Evolutionary conservation across 2,329 filamentous ascomycete genomes (phyloP).

Genomic region (Fusarium odoratissimum): DNA sequence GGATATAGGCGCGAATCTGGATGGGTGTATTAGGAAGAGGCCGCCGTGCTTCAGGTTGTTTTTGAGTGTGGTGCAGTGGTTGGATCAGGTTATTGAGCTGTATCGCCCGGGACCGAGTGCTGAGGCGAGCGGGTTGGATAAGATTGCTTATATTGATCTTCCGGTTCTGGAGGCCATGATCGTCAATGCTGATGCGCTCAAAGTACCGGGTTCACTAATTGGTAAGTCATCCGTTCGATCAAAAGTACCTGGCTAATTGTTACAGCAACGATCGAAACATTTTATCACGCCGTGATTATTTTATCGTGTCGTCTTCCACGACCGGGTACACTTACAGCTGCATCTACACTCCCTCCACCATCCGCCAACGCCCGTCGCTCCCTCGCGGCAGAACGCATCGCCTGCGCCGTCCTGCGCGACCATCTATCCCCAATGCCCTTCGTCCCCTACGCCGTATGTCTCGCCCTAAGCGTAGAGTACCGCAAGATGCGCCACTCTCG

Average conservation of each 20-base stretch:
- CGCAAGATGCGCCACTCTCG: slow-evolving; percentile 72
- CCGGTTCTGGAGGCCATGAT: slow-evolving; percentile 69
- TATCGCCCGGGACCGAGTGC: slow-evolving; percentile 66
- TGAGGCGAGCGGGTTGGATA: slow-evolving; percentile 54
- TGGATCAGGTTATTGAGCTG: slow-evolving; percentile 69
- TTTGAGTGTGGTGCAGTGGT: slow-evolving; percentile 63
- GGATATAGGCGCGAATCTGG: slow-evolving; percentile 66
- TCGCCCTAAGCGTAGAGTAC: slow-evolving; percentile 71
- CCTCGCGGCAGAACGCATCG: slow-evolving; percentile 67
- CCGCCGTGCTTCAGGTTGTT: slow-evolving; percentile 68
- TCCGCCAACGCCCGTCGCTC: slow-evolving; percentile 68
- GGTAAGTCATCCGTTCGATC: slow-evolving; percentile 50
- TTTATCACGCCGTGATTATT: slow-evolving; percentile 74
- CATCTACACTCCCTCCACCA: slow-evolving; percentile 57
- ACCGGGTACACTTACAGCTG: slow-evolving; percentile 53
- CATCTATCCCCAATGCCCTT: slow-evolving; percentile 66
- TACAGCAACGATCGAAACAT: slow-evolving; percentile 68
- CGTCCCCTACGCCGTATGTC: slow-evolving; percentile 70
- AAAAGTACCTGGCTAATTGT: slow-evolving; percentile 29
- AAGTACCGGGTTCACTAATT: slow-evolving; percentile 61
- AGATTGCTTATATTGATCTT: slow-evolving; percentile 62
- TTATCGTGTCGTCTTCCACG: slow-evolving; percentile 68
- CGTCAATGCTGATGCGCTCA: slow-evolving; percentile 63
- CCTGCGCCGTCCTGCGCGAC: slow-evolving; percentile 64
- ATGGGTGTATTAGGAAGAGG: slow-evolving; percentile 62